A percentile compares a stretch with the other conserved stretches of the same genome.
Evolutionary conservation across 2,329 filamentous ascomycete species (phyloP).

Genomic region (Coccinonectria pachysandricola): DNA sequence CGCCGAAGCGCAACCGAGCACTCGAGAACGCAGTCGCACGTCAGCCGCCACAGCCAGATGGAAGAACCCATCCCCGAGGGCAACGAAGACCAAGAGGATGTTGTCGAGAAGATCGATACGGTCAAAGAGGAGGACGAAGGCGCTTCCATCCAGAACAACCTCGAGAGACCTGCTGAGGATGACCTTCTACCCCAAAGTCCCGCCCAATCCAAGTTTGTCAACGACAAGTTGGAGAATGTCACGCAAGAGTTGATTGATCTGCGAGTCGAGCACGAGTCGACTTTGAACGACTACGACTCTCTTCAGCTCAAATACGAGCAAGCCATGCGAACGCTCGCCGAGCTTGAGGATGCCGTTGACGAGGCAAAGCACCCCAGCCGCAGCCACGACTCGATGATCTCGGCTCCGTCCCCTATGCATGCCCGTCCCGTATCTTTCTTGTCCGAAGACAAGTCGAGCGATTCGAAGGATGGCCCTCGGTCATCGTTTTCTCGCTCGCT

Average conservation of each 20-base stretch:
- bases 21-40: conserved; percentile 43
- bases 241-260: conserved; percentile 88
- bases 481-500: conserved; percentile 77
- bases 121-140: conserved; percentile 26
- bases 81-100: conserved; percentile 31
- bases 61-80: conserved; percentile 46
- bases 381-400: conserved; percentile 46
- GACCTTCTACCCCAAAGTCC: conserved; percentile 47
- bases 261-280: conserved; percentile 79
- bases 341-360: conserved; percentile 76
- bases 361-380: conserved; percentile 57
- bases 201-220: conserved; percentile 74
- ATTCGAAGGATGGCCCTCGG: conserved; percentile 52
- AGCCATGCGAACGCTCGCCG: conserved; percentile 68
- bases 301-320: conserved; percentile 87
- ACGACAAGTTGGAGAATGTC: conserved; percentile 84
- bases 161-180: conserved; percentile 8
- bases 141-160: conserved; percentile 1
- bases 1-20: conserved; percentile 39
- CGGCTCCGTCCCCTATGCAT: conserved; percentile 36
- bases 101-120: conserved; percentile 19
- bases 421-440: conserved; percentile 72
- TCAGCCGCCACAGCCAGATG: conserved; percentile 43
- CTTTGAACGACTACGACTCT: conserved; percentile 67
- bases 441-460: conserved; percentile 63